Evolutionary conservation across 2,329 filamentous ascomycete genomes (phyloP).

Genomic region (Fusarium mangiferae): DNA sequence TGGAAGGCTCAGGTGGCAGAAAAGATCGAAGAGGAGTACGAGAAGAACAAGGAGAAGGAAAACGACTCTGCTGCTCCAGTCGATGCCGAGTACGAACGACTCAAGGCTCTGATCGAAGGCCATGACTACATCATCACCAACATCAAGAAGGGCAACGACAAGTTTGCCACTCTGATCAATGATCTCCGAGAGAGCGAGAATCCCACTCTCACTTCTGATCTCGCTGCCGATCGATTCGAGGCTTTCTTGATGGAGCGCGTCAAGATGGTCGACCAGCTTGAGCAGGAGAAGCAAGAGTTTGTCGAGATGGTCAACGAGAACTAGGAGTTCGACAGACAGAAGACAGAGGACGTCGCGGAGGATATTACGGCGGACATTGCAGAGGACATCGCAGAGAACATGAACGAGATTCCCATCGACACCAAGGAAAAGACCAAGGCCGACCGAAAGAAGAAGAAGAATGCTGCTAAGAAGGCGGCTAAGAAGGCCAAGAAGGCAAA

Average conservation of each 20-base stretch:
- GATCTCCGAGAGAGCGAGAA: rapidly evolving
- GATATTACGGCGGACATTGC: background rate
- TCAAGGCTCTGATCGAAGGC: background rate
- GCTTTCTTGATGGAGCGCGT: background rate
- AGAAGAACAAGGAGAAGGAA: background rate
- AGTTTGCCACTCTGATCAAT: background rate
- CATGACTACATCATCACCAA: background rate
- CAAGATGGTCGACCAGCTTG: background rate
- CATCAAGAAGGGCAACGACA: background rate
- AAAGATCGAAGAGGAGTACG: background rate
- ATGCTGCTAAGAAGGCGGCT: background rate
- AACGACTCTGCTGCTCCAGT: rapidly evolving
- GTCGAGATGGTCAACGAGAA: background rate
- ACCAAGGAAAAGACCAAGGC: background rate
- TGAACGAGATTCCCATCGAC: background rate
- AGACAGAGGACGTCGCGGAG: background rate
- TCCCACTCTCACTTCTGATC: background rate
- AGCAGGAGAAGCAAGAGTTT: background rate
- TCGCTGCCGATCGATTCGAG: background rate
- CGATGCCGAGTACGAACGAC: background rate
- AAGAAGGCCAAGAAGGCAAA: background rate
- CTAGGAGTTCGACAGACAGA: background rate
- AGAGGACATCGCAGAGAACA: background rate
- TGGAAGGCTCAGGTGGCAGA: background rate
- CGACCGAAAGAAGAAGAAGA: background rate